Base-by-base conservation (phyloP, 805 yeast genomes). In the Pichia heedii region DNA sequence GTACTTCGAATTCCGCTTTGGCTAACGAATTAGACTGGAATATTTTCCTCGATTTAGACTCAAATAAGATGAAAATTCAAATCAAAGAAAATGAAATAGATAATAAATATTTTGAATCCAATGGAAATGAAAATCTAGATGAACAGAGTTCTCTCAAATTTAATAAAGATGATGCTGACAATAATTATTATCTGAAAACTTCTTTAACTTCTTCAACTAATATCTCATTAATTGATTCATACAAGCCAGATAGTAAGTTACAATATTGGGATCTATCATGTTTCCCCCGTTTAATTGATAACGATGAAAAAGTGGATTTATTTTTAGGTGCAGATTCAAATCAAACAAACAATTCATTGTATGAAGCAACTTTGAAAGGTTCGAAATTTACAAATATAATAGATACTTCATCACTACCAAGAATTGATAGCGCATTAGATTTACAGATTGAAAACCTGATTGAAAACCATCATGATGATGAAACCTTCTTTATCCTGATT, bases 1-100 rank as follows among this genome's bases (percentile, higher is more conserved):
- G 90, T 4, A 80, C 87, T 3, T 76, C 81, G 34, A 82, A 82
- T 54, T 74, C 81, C 15, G 71, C 79, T 34, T 74, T 82, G 54
- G 77, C 76, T 52, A 68, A 73, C 27, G 71, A 71, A 44, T 67
- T 56, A 7, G 46, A 46, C 20, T 81, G 84, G 82, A 84, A 82
- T 56, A 57, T 77, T 27, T 69, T 76, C 47, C 74, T 77, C 44
- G 80, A 82, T 56, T 52, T 82, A 48, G 88, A 81, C 52, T 40
- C 68, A 0, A 73, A 72, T 37, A 70, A 66, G 42, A 53, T 77
- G 33, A 50, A 55, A 26, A 38, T 45, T 12, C 40, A 39, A 19
- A 38, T n/a, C 48, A 34, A 42, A 11, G 42, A 44, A 6, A 20
- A 38, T 27, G 18, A 33, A 18, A 34, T 34, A 19, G 46, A 41